Evolutionary conservation across 805 yeast species (phyloP), one percentile per base, ranked within the genome.

Genomic region (Wickerhamiella vanderwaltii): DNA sequence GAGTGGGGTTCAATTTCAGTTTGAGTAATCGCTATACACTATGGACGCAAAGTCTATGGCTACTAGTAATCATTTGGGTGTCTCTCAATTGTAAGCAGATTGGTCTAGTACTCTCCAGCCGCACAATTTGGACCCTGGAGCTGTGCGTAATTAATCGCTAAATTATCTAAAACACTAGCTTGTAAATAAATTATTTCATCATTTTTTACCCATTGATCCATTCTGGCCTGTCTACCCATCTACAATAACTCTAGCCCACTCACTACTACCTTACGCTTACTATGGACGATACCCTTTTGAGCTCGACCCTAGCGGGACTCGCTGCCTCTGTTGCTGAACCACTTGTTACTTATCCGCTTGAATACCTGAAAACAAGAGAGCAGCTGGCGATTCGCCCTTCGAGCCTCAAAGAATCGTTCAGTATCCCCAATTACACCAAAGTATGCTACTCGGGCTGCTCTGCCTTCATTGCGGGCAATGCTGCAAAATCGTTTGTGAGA

Each of bases 401-500:
- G 15, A 45, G 30, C 12, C 13, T 36, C 13, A 20, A 24, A 24
- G 44, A 28, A 22, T 37, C 26, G 41, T 51, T 46, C 44, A 45
- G 41, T 40, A 38, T 51, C 15, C 56, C 56, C 29, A 24, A 38
- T 25, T 38, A 49, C 36, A 44, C 50, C 18, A 34, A 50, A 24
- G 55, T 54, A 17, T 47, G 54, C 35, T 72, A 63, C 52, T 58
- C 62, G 16, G 96, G 97, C 1, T 73, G 83, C 51, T 72, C 81
- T 39, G 84, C 94, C 0, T 59, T 85, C 45, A 79, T 84, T 28
- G 48, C 76, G 0, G 95, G 95, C 4, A 75, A 77, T 46, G 69
- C 83, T 1, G 52, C 77, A 41, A 87, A 86, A 59, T 78, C 93
- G 4, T 66, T 73, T 5, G 72, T 85, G 5, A 63, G 97, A 43